phyloP scores from a whole-genome alignment of 495 filamentous ascomycete genomes.

The Bacidia gigantensis region DNA sequence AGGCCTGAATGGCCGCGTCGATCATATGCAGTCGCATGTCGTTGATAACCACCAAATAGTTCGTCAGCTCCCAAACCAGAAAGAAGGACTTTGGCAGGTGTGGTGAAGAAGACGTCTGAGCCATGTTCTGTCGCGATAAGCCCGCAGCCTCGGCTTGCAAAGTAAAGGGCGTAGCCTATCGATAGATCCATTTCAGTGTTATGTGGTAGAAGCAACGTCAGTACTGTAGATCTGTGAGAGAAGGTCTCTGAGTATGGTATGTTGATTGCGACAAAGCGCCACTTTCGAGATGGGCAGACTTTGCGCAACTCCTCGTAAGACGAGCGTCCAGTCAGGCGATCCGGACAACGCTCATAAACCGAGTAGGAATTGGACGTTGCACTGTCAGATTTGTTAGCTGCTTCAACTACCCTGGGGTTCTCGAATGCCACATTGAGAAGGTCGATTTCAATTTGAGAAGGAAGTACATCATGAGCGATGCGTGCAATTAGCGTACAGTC shows the following conservation, averaged over 20 bases:
- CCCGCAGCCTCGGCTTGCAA: slow-evolving; percentile 72
- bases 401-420: slow-evolving; percentile 61
- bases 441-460: slow-evolving; percentile 55
- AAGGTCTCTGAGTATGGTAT: slow-evolving; percentile 65
- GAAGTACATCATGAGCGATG: slow-evolving; percentile 66
- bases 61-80: slow-evolving; percentile 95
- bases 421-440: slow-evolving; percentile 95
- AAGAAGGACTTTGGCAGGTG: slow-evolving; percentile 67
- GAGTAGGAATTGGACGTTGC: slow-evolving; percentile 18
- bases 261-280: slow-evolving; percentile 74
- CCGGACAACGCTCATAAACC: slow-evolving; percentile 72
- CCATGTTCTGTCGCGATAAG: slow-evolving; percentile 16
- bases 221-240: slow-evolving; percentile 51
- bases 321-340: slow-evolving; percentile 70
- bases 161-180: slow-evolving; percentile 87
- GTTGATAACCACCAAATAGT: slow-evolving; percentile 83
- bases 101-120: slow-evolving; percentile 37
- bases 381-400: slow-evolving; percentile 22
- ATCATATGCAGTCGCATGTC: slow-evolving; percentile 65
- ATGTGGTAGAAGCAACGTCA: slow-evolving; percentile 75
- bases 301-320: slow-evolving; percentile 58
- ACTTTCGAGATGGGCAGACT: slow-evolving; percentile 58
- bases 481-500: slow-evolving; percentile 85
- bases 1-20: slow-evolving; percentile 54
- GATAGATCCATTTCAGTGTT: slow-evolving; percentile 98